These are phyloP conservation scores for Fraxinus xanthoxyloides DNA, from an alignment of 305 asterid genomes.

Conservation along the genomic window DNA sequence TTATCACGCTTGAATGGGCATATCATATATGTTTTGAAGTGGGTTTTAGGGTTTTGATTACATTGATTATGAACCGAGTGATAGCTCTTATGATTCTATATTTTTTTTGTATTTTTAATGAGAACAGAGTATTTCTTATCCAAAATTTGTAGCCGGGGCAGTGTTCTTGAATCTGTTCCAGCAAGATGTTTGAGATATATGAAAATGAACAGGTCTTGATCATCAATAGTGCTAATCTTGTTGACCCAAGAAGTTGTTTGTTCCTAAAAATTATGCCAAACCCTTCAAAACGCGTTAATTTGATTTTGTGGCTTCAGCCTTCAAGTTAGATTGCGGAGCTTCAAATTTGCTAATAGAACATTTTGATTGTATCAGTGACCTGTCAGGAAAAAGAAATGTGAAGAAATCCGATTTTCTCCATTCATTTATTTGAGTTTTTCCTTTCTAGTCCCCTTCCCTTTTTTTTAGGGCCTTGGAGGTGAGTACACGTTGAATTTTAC, in stretches of 20 bases:
- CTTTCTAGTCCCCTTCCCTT: not conserved
- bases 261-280: not conserved
- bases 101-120: not conserved
- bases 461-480: not conserved
- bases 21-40: not conserved
- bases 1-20: not conserved
- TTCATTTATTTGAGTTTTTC: not conserved
- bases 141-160: not conserved
- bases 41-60: not conserved
- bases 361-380: not conserved
- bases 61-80: not conserved
- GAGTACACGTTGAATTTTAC: not conserved
- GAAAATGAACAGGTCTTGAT: not conserved
- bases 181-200: not conserved
- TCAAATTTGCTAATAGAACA: not conserved
- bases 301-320: not conserved
- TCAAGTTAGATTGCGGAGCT: not conserved
- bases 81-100: constrained; percentile 30
- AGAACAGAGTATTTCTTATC: not conserved
- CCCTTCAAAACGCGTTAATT: not conserved
- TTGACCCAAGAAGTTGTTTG: not conserved
- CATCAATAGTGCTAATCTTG: not conserved
- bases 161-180: not conserved
- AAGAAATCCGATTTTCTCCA: not conserved
- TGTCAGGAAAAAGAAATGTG: not conserved